Conservation (phyloP, 352 stramenopile genomes). For the Phytophthora pinifolia region DNA sequence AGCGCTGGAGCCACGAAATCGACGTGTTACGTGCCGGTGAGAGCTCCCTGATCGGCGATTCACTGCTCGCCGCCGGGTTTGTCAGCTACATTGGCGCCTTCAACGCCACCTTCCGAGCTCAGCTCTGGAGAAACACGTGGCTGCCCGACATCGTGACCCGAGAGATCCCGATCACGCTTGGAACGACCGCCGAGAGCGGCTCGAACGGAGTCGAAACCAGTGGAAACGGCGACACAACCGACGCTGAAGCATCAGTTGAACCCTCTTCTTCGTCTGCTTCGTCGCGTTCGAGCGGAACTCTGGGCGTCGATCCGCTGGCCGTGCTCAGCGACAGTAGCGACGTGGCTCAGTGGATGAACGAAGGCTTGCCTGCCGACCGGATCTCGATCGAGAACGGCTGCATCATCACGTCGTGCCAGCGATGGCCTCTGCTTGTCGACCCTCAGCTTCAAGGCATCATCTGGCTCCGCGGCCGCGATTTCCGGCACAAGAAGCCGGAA, state of each 20-base stretch:
- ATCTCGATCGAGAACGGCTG: slow-evolving; percentile 93
- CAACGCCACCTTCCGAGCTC: slow-evolving; percentile 73
- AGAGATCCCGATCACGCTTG: slow-evolving; percentile 83
- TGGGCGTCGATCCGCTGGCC: slow-evolving; percentile 77
- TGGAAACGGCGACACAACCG: slow-evolving; percentile 1
- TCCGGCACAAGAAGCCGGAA: slow-evolving; percentile 25
- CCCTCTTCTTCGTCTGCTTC: slow-evolving; percentile 7
- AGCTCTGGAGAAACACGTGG: slow-evolving; percentile 88
- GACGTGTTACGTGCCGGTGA: slow-evolving; percentile 77
- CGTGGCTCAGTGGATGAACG: slow-evolving; percentile 92
- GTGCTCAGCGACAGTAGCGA: slow-evolving; percentile 85
- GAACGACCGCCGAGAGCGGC: slow-evolving; percentile 11
- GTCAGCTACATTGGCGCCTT: slow-evolving; percentile 94
- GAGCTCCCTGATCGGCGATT: slow-evolving; percentile 84
- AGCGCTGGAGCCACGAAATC: slow-evolving; percentile 88
- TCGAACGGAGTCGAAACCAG: neutral
- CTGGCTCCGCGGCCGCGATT: slow-evolving; percentile 77
- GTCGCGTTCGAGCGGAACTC: slow-evolving; percentile 1
- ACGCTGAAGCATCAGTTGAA: slow-evolving; percentile 7
- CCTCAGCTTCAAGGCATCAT: slow-evolving; percentile 89
- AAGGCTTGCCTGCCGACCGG: slow-evolving; percentile 87
- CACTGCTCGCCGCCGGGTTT: slow-evolving; percentile 87
- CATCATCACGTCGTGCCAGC: slow-evolving; percentile 87
- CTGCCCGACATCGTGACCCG: slow-evolving; percentile 82
- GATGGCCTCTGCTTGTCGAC: slow-evolving; percentile 91